Conservation (phyloP, 441 rosid species). For the Capsella rubella region DNA sequence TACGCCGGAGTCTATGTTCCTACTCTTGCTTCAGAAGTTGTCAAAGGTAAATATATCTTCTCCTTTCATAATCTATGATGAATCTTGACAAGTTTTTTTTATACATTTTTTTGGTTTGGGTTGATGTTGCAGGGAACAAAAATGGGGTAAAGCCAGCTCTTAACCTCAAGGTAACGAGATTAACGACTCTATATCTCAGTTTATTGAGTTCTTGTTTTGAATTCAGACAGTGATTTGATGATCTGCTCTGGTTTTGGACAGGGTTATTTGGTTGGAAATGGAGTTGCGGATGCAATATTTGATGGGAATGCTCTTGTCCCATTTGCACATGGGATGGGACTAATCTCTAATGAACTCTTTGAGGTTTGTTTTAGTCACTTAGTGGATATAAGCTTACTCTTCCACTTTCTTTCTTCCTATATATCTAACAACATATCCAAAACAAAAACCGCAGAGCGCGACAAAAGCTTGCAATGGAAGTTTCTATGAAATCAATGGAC, state of each 20-base stretch:
- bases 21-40: constrained; percentile 80
- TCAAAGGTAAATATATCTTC: constrained; percentile 55
- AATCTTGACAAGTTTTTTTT: not conserved
- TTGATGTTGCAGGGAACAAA: constrained; percentile 36
- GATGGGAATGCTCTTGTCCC: constrained; percentile 90
- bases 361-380: constrained; percentile 50
- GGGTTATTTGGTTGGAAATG: constrained; percentile 96
- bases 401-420: not conserved
- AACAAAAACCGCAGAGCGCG: constrained; percentile 53
- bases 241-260: constrained; percentile 34
- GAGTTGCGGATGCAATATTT: constrained; percentile 65
- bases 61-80: not conserved
- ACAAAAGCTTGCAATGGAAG: constrained; percentile 63
- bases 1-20: constrained; percentile 94
- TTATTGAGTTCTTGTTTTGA: constrained; percentile 13
- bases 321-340: constrained; percentile 90
- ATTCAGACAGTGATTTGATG: constrained; percentile 7
- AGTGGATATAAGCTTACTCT: not conserved
- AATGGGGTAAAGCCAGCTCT: constrained; percentile 62
- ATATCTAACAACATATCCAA: not conserved
- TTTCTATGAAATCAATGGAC: constrained; percentile 48
- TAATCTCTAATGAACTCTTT: constrained; percentile 75
- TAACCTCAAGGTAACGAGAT: constrained; percentile 65
- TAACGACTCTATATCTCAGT: not conserved
- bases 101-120: constrained; percentile 6